Evolutionary conservation across 1,139 yeast species (phyloP), one percentile per base, ranked within the genome.

Genomic region (Sugiyamaella xylanicola): DNA sequence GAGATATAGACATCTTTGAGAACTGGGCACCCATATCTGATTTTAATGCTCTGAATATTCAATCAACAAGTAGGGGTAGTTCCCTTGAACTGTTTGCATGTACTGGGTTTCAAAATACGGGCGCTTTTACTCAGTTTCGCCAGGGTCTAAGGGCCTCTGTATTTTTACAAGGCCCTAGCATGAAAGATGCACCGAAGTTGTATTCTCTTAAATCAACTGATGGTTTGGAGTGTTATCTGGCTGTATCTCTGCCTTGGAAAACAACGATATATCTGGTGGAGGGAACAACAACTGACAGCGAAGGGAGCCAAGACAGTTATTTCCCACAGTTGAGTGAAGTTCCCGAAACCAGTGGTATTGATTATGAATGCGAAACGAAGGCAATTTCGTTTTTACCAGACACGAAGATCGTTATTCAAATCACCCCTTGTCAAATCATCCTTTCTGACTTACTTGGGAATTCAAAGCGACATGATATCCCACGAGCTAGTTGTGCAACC

Each of bases 21-120:
- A 79, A 76, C 57, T 80, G 85, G 84, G 74, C 82, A 0, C 84
- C 84, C 0, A 58, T 80, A 2, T 59, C 77, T 21, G 84, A 80
- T 63, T 64, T 76, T 59, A 56, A 37, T 58, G 68, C 27, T 61
- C 16, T 42, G 2, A 35, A 43, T 22, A 66, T 51, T 61, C 61
- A 36, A 49, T 65, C 15, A 54, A 11, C 46, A 17, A 47, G 60
- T 9, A 63, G 60, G 27, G 66, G 66, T 39, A 43, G 43, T 35
- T 48, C 52, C 3, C 21, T 48, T n/a, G 83, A 80, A 54, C 58
- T 81, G 0, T 81, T 82, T 82, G 73, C 78, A 2, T 68, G 80
- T 2, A 72, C 81, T 4, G 84, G 84, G 0, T 59, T 65, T 2
- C 77, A 76, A 0, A 73, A 72, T 45, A 65, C 75, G 49, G 68